Conservation (phyloP, 176 grass and related monocot genomes). For the Cocos nucifera region DNA sequence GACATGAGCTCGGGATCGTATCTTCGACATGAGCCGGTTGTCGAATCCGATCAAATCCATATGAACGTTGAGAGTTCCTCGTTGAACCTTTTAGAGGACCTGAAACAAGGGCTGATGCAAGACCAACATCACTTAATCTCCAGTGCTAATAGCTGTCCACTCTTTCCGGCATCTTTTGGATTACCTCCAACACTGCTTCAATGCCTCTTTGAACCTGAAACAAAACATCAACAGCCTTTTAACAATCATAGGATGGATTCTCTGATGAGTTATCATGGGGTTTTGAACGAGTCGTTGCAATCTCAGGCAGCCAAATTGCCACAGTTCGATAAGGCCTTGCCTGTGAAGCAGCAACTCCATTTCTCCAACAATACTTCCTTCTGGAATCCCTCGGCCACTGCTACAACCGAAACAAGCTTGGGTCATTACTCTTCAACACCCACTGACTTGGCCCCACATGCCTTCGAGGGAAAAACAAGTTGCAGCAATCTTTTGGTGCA, state of each 20-base stretch:
- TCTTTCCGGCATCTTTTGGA: not conserved
- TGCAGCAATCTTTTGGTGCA: not conserved
- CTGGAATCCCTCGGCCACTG: constrained; percentile 37
- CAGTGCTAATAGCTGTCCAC: not conserved
- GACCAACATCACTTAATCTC: not conserved
- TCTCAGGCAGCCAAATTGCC: constrained; percentile 6
- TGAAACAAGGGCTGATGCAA: not conserved
- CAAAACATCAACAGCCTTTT: not conserved
- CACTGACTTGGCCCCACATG: constrained; percentile 18
- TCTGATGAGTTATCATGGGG: constrained; percentile 14
- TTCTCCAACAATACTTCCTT: constrained; percentile 52
- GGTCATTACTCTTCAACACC: not conserved
- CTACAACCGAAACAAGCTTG: constrained; percentile 13
- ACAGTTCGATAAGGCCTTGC: not conserved
- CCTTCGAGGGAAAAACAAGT: not conserved
- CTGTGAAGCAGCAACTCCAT: constrained; percentile 22
- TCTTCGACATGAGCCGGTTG: too few species aligned
- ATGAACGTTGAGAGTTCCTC: too few species aligned
- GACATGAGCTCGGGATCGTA: not conserved
- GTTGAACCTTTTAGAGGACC: not conserved
- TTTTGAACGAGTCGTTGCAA: constrained; percentile 1
- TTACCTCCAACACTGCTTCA: not conserved
- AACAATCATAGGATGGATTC: not conserved
- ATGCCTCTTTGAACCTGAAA: not conserved
- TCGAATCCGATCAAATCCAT: too few species aligned